phyloP scores from a whole-genome alignment of 305 asterid species.

The Striga hermonthica region DNA sequence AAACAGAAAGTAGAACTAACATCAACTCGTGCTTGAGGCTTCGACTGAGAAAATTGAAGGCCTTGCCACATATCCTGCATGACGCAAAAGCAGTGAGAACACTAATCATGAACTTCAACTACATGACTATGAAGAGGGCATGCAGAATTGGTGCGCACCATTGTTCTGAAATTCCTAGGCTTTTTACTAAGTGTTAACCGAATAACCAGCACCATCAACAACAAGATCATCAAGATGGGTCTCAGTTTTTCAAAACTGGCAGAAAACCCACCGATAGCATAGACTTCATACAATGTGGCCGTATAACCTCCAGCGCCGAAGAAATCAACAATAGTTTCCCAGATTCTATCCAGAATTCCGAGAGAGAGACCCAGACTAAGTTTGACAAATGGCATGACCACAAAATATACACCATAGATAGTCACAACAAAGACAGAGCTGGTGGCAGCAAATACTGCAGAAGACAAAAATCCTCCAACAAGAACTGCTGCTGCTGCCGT shows the following conservation, averaged over 20 bases:
- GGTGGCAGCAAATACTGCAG: constrained; percentile 81
- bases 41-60: constrained; percentile 90
- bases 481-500: constrained; percentile 81
- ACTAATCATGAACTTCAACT: constrained; percentile 27
- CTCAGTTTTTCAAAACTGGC: constrained; percentile 70
- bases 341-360: constrained; percentile 57
- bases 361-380: constrained; percentile 52
- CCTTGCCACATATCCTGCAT: constrained; percentile 98
- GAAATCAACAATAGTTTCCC: constrained; percentile 67
- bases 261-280: constrained; percentile 70
- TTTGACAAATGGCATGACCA: constrained; percentile 73
- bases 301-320: constrained; percentile 64
- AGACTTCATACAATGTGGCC: constrained; percentile 52
- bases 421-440: constrained; percentile 59
- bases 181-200: constrained; percentile 94
- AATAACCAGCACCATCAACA: constrained; percentile 79
- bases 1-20: constrained; percentile 50
- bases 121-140: constrained; percentile 30
- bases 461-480: constrained; percentile 85
- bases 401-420: constrained; percentile 73
- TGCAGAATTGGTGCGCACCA: constrained; percentile 56
- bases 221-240: constrained; percentile 69
- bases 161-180: constrained; percentile 86
- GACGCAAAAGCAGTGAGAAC: constrained; percentile 32
- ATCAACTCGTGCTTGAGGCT: constrained; percentile 98